Base-by-base conservation (phyloP, 2,329 filamentous ascomycete species). In the Trichophaea hybrida region DNA sequence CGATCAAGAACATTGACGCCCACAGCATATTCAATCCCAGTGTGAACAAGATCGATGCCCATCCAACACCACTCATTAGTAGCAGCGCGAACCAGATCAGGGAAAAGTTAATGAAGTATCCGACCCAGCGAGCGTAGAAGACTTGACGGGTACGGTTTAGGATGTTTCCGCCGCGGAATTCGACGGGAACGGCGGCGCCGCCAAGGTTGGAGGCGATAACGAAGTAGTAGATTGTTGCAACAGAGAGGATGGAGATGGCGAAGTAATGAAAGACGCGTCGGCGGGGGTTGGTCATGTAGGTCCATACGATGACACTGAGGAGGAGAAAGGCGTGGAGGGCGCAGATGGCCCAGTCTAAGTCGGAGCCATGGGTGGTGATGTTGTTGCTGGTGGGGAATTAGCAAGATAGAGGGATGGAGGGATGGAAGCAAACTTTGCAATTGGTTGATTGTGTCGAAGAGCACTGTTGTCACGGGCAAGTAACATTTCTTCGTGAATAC, bases 171-270 rank as follows among this genome's bases (percentile, higher is more conserved):
- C 71, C 71, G 2, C 68, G 61, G 65, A 78, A 86, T 67, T 86
- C 78, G 43, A 82, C 81, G n/a, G 73, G 68, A 65, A 85, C 82
- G 0, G 80, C 78, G 1, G 78, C 77, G 70, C 79, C 82, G 37
- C 82, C 82, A 1, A 85, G 73, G 67, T 83, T 81, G 7, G 80
- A 79, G n/a, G 76, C 82, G 80, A 85, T 83, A 64, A 78, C 75
- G 72, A 81, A 85, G 72, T 85, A 84, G 12, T 81, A 75, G 64
- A 85, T 80, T 43, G 76, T 74, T 1, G 81, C 79, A 6, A 81
- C 76, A 59, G 81, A 75, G 34, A 78, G 78, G 60, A 83, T 77
- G 8, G 72, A 71, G 1, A 79, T 78, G 1, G 79, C 81, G 67
- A 84, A 79, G 73, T 83, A 83, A 72, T 84, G 79, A 72, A 84